Base-by-base conservation (phyloP, 805 yeast genomes). In the Candida patagonica region DNA sequence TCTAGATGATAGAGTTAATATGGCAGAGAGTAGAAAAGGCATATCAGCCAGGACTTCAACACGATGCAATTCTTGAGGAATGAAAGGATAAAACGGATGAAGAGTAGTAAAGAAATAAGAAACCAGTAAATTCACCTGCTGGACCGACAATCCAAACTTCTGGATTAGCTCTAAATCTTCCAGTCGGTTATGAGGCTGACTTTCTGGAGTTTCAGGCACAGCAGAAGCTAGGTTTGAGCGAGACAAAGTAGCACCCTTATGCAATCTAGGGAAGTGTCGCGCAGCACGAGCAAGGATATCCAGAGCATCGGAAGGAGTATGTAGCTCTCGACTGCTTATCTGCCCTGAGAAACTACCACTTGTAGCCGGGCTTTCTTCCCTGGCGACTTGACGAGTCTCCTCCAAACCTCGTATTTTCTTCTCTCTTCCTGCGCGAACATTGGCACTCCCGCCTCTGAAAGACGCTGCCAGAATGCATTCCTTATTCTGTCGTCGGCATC, bases 11-110 rank as follows among this genome's bases (percentile, higher is more conserved):
- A 88, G 76, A 1, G 96, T 83, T 32, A 88, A 62, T 9, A 88
- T 76, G 1, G 95, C 78, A 55, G 92, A 81, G 22, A 87, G 59
- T 30, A 88, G 65, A 46, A 88, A 76, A 1, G 96, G 95, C 57
- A 83, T 82, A 3, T 79, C 79, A 1, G 87, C 78, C 25, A 88
- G 61, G 5, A 71, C 74, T 32, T 73, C 71, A 0, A 84, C 73
- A 40, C 74, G 68, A 37, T 79, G 88, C 29, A 87, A 56, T 46
- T 80, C 83, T 23, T 68, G 64, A 1, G 96, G 95, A 29, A 89
- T 70, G 54, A 79, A 83, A 1, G 96, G 96, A 61, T 82, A 88
- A 57, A 76, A 88, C 2, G 95, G 96, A 58, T 85, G 94, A 77
- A 88, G 73, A 2, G 86, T 74, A 3, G 74, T 58, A 56, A 84